Conservation (phyloP, 306 rosid species). For the Astragalus membranaceus region DNA sequence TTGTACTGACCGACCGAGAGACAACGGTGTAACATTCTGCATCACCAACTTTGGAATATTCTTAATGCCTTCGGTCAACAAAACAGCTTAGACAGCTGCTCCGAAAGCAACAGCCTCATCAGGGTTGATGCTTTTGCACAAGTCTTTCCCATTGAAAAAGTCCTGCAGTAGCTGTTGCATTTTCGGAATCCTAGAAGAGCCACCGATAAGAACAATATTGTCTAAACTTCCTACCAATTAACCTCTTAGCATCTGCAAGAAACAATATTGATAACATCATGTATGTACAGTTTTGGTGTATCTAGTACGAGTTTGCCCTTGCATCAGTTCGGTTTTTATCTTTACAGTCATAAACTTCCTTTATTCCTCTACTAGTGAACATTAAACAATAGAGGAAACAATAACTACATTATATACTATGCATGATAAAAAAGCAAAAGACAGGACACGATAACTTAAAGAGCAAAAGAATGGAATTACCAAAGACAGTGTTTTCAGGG, state of each 20-base stretch:
- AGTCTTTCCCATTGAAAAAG: background rate
- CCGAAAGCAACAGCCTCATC: constrained; percentile 23
- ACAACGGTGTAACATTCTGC: constrained; percentile 43
- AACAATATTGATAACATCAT: too few relatives aligned
- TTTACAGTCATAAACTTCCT: too few relatives aligned
- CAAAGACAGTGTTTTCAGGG: too few relatives aligned
- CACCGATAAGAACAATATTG: constrained; percentile 7
- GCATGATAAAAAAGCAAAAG: too few relatives aligned
- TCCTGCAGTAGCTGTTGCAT: background rate
- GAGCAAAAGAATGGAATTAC: too few relatives aligned
- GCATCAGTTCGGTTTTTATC: too few relatives aligned
- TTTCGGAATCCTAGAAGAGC: constrained; percentile 10
- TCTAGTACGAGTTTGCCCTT: too few relatives aligned
- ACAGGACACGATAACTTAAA: too few relatives aligned
- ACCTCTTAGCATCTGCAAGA: background rate
- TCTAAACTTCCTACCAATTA: background rate
- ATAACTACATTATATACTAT: too few relatives aligned
- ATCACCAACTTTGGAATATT: constrained; percentile 27
- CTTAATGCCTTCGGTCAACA: background rate
- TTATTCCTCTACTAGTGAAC: too few relatives aligned
- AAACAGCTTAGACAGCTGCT: background rate
- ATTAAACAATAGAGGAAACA: too few relatives aligned
- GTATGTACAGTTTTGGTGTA: too few relatives aligned
- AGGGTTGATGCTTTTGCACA: background rate
- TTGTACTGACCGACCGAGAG: constrained; percentile 12